Conservation (phyloP, 169 alveolate species). For the Plasmodium yoelii region DNA sequence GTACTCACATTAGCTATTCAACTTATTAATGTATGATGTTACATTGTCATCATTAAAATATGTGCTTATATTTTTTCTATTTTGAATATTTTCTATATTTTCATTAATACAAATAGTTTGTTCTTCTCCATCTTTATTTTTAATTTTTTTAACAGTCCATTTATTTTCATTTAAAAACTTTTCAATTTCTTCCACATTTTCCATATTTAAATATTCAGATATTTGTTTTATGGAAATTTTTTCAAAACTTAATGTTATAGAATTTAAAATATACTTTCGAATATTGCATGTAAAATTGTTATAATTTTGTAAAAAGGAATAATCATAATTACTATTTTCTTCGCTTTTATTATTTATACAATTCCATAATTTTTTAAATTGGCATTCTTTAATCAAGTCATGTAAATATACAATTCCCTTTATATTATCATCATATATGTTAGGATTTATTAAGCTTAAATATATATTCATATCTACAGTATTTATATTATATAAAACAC, state of each 20-base stretch:
- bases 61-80: conserved; percentile 36
- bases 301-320: conserved; percentile 39
- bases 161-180: conserved; percentile 32
- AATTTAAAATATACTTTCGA: conserved; percentile 47
- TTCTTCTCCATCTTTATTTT: conserved; percentile 36
- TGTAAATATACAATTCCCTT: conserved; percentile 42
- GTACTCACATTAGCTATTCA: conserved; percentile 4
- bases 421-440: conserved; percentile 65
- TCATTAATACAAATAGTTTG: conserved; percentile 37
- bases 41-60: conserved; percentile 64
- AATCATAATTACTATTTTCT: conserved; percentile 37
- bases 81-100: conserved; percentile 53
- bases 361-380: conserved; percentile 51
- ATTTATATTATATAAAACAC: conserved; percentile 66
- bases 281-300: conserved; percentile 32
- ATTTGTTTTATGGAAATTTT: conserved; percentile 42
- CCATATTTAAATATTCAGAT: conserved; percentile 45
- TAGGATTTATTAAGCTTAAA: conserved; percentile 58
- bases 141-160: conserved; percentile 43
- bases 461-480: conserved; percentile 60
- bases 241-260: conserved; percentile 66
- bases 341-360: conserved; percentile 40
- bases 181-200: conserved; percentile 25
- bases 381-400: conserved; percentile 55
- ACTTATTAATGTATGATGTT: conserved; percentile 30